Evolutionary conservation across 306 rosid genomes (phyloP).

Genomic region (Cucumis sativus): Cucumber_9930_V3 NC_026659.2:31739001-31739500

Average conservation of each 20-base stretch:
- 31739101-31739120: conserved; percentile 24
- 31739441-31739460: conserved; percentile 11
- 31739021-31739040: conserved; percentile 31
- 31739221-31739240: conserved; percentile 14
- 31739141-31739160: conserved; percentile 9
- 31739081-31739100: conserved; percentile 14
- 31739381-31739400: conserved; percentile 28
- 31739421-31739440: conserved; percentile 26
- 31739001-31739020: conserved; percentile 36
- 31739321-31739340: conserved; percentile 31
- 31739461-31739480: conserved; percentile 1
- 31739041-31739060: conserved; percentile 42
- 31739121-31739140: conserved; percentile 10
- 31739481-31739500: background rate
- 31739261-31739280: conserved; percentile 12
- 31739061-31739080: conserved; percentile 28
- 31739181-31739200: conserved; percentile 8
- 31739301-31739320: conserved; percentile 33
- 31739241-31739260: conserved; percentile 3
- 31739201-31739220: conserved; percentile 16
- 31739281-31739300: conserved; percentile 19
- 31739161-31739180: conserved; percentile 2
- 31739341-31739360: conserved; percentile 28
- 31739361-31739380: conserved; percentile 15
- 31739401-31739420: conserved; percentile 20